A percentile compares a stretch with the other conserved stretches of the same genome.
Evolutionary conservation across 352 stramenopile genomes (phyloP).

Genomic region (Phytophthora fragariae): DNA sequence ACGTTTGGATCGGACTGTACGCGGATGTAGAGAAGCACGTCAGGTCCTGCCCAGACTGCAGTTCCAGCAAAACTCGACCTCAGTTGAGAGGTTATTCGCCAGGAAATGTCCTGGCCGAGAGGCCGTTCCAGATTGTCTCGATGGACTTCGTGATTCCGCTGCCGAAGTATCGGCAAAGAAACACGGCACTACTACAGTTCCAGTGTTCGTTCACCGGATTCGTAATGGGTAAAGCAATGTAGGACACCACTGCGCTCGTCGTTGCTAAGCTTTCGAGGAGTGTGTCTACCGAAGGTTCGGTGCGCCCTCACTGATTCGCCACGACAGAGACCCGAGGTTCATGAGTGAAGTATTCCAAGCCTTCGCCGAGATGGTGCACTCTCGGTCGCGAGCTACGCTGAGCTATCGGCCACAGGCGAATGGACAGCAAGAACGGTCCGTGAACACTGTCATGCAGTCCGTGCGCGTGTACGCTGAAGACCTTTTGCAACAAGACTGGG

Average conservation of each 20-base stretch:
- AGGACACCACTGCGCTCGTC: background rate
- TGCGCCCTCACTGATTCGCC: no score
- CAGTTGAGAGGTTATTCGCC: background rate
- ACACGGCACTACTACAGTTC: slow-evolving; percentile 14
- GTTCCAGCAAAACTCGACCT: no score
- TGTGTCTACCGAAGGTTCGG: no score
- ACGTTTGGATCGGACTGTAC: slow-evolving; percentile 2
- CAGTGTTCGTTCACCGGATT: slow-evolving; percentile 15
- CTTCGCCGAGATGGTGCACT: no score
- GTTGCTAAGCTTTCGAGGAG: background rate
- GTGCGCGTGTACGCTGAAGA: slow-evolving; percentile 11
- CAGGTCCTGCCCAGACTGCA: no score
- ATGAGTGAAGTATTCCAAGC: no score
- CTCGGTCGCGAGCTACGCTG: no score
- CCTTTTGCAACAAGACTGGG: slow-evolving; percentile 17
- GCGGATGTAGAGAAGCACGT: background rate
- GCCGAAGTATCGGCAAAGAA: background rate
- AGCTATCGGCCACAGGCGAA: no score
- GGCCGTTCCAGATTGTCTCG: slow-evolving; percentile 12
- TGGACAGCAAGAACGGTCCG: slow-evolving; percentile 15
- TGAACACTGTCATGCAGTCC: slow-evolving; percentile 8
- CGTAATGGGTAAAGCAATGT: slow-evolving; percentile 17
- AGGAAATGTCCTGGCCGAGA: background rate
- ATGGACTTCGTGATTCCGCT: slow-evolving; percentile 19
- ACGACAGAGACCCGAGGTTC: no score